Evolutionary conservation across 2,329 filamentous ascomycete genomes (phyloP).

Genomic region (Verticillium longisporum): DNA sequence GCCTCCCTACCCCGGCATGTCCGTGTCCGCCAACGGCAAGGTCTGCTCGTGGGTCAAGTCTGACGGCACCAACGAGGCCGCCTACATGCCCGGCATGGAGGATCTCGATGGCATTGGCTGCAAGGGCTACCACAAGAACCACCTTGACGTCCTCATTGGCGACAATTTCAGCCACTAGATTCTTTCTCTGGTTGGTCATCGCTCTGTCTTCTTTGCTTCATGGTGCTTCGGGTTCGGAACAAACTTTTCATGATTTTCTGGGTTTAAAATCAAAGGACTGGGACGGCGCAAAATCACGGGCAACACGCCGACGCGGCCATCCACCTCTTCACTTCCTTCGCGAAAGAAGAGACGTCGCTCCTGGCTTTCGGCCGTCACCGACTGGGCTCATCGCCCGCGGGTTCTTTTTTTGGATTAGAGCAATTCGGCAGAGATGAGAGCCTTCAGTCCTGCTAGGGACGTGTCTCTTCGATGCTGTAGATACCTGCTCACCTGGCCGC

Average conservation of each 20-base stretch:
- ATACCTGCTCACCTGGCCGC: neutral
- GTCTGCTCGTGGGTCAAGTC: conserved; percentile 34
- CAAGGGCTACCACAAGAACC: conserved; percentile 24
- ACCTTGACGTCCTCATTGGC: conserved; percentile 24
- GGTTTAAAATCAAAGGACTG: neutral
- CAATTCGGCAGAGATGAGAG: neutral
- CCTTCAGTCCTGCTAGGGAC: neutral
- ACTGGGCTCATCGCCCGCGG: neutral
- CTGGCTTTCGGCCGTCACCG: neutral
- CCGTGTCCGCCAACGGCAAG: conserved; percentile 28
- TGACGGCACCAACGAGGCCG: conserved; percentile 23
- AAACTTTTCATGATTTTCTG: neutral
- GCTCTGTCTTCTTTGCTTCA: neutral
- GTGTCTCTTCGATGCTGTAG: neutral
- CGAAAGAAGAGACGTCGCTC: neutral
- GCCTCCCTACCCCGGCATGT: conserved; percentile 25
- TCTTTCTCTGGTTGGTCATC: neutral
- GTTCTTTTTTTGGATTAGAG: neutral
- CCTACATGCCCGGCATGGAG: conserved; percentile 30
- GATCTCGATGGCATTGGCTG: conserved; percentile 30
- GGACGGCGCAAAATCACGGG: neutral
- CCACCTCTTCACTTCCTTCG: neutral
- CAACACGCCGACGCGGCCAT: neutral
- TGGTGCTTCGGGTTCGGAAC: neutral
- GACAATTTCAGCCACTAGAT: conserved; percentile 12